Base-by-base conservation (phyloP, 2,329 filamentous ascomycete species). In the Pyricularia pennisetigena region DNA sequence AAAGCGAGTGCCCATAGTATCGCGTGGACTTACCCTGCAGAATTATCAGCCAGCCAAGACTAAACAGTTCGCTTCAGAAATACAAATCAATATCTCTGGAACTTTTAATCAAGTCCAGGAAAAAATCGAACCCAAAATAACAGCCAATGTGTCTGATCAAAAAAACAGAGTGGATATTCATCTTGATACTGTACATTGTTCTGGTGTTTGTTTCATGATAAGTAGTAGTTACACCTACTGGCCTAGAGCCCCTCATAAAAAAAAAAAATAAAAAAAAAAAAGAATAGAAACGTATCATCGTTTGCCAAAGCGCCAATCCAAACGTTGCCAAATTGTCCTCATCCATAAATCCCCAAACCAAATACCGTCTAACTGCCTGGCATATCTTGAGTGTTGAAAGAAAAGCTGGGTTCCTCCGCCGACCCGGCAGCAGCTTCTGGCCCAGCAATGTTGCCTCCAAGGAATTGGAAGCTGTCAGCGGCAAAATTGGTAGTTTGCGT, bases 401-500 rank as follows among this genome's bases (percentile, higher is more conserved):
- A 41, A 61, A 64, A 67, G n/a, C 32, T 14, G 23, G 66, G 49
- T 2, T 61, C 62, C 14, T 64, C 66, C 29, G 23, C 24, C 23
- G 57, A 20, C 12, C 29, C 63, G 63, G 29, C n/a, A 49, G 7
- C 9, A 49, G 32, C n/a, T 35, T 9, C 64, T 26, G 28, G 28
- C 23, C 23, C 64, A 20, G 3, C 72, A 1, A 69, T 24, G 14
- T 70, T 72, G 14, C 72, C 80, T 81, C 70, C 76, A 70, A 85
- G 86, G 70, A 86, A 81, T 67, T 83, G 81, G 71, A 86, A 84
- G 20, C 80, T 79, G 35, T 86, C 84, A 2, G 79, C 76, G 29
- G 80, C 82, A 80, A 84, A 87, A 61, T 80, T 82, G 16, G 83
- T 80, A n/a, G 76, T 81, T 67, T 88, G 85, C 0, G 85, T 81